phyloP scores from a whole-genome alignment of 352 stramenopile genomes.

The Phytophthora uliginosa region DNA sequence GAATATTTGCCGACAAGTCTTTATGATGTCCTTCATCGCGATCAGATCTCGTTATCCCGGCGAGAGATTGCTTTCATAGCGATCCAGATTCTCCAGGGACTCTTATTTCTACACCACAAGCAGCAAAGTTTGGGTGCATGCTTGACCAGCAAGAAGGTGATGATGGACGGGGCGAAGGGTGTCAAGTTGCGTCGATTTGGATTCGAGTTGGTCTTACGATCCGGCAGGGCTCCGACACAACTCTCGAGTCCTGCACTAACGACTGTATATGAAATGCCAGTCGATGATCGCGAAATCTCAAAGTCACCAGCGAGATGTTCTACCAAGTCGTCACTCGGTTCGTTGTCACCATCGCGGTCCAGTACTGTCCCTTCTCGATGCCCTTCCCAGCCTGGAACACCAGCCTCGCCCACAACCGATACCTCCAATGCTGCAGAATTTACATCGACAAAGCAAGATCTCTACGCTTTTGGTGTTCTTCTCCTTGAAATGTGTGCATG shows the following conservation, averaged over 20 bases:
- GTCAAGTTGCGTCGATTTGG: slow-evolving; percentile 73
- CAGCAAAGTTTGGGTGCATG: slow-evolving; percentile 50
- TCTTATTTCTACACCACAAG: slow-evolving; percentile 56
- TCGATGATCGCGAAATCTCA: slow-evolving; percentile 1
- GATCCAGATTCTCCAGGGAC: slow-evolving; percentile 45
- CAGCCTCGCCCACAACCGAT: slow-evolving; percentile 10
- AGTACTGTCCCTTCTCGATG: slow-evolving; percentile 6
- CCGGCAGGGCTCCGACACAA: slow-evolving; percentile 31
- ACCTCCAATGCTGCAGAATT: background rate
- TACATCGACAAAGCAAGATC: slow-evolving; percentile 41
- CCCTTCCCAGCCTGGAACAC: slow-evolving; percentile 23
- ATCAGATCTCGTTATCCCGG: slow-evolving; percentile 45
- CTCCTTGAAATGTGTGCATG: slow-evolving; percentile 74
- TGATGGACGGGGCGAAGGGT: slow-evolving; percentile 45
- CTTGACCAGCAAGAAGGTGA: slow-evolving; percentile 79
- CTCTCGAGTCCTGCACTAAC: slow-evolving; percentile 25
- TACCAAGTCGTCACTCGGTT: slow-evolving; percentile 6
- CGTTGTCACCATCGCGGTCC: slow-evolving; percentile 6
- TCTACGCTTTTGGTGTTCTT: slow-evolving; percentile 79
- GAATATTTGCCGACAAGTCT: slow-evolving; percentile 57
- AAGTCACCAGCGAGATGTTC: slow-evolving; percentile 3
- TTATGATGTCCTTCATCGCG: slow-evolving; percentile 65
- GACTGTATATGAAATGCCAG: slow-evolving; percentile 41
- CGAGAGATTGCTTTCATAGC: slow-evolving; percentile 61
- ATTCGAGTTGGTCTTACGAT: slow-evolving; percentile 44